phyloP scores from a whole-genome alignment of 495 filamentous ascomycete genomes.

The Lasiosphaeriaceae sp. region DNA sequence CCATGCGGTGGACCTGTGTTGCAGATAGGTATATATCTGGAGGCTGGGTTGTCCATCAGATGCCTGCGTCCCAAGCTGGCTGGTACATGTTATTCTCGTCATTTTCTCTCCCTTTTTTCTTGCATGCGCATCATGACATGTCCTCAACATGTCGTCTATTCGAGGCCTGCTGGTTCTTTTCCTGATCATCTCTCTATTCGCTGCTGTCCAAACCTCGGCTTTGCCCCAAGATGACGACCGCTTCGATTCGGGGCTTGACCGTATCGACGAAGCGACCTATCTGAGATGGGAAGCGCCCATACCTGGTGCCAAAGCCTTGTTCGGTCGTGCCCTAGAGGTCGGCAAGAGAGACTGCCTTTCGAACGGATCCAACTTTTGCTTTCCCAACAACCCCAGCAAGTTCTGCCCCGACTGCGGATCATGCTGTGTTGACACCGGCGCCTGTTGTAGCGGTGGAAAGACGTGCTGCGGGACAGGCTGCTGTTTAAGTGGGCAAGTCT shows the following conservation, averaged over 20 bases:
- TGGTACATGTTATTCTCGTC: background rate
- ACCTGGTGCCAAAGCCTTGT: conserved; percentile 17
- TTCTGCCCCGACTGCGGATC: conserved; percentile 26
- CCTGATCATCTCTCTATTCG: background rate
- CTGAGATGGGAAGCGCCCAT: conserved; percentile 13
- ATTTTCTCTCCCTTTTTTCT: background rate
- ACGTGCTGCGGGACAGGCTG: conserved; percentile 29
- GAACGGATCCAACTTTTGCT: conserved; percentile 35
- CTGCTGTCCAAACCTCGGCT: background rate
- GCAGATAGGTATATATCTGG: background rate
- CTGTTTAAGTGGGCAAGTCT: conserved; percentile 25
- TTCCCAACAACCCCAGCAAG: conserved; percentile 18
- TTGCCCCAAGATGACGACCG: background rate
- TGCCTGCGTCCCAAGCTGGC: background rate
- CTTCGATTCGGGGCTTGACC: background rate
- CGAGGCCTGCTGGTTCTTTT: background rate
- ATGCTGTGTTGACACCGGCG: conserved; percentile 23
- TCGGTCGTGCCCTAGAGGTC: conserved; percentile 10
- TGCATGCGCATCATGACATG: background rate
- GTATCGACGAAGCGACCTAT: background rate
- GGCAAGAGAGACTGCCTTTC: conserved; percentile 24
- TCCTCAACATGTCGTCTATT: background rate
- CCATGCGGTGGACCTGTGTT: background rate
- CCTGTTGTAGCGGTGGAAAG: conserved; percentile 21
- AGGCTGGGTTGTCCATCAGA: background rate